These are phyloP conservation scores for Platismatia glauca DNA, from an alignment of 495 filamentous ascomycete genomes.

Conservation along the genomic window DNA sequence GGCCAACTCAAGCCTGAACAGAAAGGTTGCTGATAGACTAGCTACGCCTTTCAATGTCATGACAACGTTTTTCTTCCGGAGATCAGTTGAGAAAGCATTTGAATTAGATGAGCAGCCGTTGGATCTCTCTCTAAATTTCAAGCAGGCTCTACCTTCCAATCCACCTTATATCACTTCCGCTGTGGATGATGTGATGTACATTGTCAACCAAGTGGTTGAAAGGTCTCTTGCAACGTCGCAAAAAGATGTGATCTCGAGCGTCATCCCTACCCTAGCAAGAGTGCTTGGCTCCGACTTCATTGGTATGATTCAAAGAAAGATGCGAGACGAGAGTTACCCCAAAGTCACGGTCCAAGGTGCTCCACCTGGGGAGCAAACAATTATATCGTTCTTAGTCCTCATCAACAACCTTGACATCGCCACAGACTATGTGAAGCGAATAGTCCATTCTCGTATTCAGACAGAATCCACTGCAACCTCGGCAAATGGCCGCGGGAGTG, in stretches of 20 bases:
- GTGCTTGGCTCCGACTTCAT: constrained; percentile 91
- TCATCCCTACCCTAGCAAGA: constrained; percentile 70
- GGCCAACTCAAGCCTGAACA: constrained; percentile 59
- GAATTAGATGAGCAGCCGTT: constrained; percentile 91
- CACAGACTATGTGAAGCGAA: constrained; percentile 80
- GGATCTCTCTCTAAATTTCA: constrained; percentile 65
- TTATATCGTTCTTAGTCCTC: constrained; percentile 78
- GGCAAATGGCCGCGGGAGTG: constrained; percentile 21
- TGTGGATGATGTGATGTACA: constrained; percentile 99
- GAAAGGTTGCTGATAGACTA: constrained; percentile 66
- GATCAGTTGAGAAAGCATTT: constrained; percentile 94
- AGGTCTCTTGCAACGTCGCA: constrained; percentile 81
- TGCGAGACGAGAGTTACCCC: constrained; percentile 91
- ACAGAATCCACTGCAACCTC: constrained; percentile 19
- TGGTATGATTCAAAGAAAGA: constrained; percentile 93
- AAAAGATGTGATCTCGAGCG: constrained; percentile 58
- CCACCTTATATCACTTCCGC: constrained; percentile 89
- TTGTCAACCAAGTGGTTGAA: constrained; percentile 83
- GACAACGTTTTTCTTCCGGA: constrained; percentile 91
- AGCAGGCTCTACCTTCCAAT: constrained; percentile 56
- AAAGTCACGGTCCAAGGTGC: constrained; percentile 63
- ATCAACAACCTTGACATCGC: constrained; percentile 92
- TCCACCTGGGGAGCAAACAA: constrained; percentile 72
- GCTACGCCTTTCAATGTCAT: constrained; percentile 72
- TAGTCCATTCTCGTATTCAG: constrained; percentile 59